Evolutionary conservation across 2,329 filamentous ascomycete genomes (phyloP).

Genomic region (Lachnum nothofagi): DNA sequence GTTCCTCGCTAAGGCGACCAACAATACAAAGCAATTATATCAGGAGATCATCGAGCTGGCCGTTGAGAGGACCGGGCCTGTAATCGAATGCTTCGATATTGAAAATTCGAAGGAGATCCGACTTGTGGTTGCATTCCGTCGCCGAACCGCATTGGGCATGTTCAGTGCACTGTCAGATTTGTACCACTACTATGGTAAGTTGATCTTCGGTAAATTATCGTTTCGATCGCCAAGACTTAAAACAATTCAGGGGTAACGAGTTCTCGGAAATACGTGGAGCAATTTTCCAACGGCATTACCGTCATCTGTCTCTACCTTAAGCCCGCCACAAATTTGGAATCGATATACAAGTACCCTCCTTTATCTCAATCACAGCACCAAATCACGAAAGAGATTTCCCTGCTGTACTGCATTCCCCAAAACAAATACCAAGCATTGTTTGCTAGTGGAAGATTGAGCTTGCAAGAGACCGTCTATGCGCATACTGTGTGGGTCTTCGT

Average conservation of each 20-base stretch:
- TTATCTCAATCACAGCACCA: conserved; percentile 95
- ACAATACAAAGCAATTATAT: conserved; percentile 94
- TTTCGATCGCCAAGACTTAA: background rate
- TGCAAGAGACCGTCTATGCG: conserved; percentile 95
- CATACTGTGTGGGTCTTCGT: conserved; percentile 98
- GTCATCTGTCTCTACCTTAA: conserved; percentile 94
- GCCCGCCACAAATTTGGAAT: conserved; percentile 57
- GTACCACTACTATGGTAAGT: conserved; percentile 88
- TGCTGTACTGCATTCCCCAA: conserved; percentile 95
- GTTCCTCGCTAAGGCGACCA: conserved; percentile 92
- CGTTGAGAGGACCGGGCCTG: conserved; percentile 79
- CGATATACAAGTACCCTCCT: conserved; percentile 59
- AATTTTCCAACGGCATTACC: conserved; percentile 97
- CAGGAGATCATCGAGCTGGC: conserved; percentile 86
- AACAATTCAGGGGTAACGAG: conserved; percentile 76
- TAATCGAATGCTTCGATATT: conserved; percentile 97
- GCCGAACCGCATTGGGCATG: conserved; percentile 82
- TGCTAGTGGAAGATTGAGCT: conserved; percentile 74
- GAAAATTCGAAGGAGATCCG: conserved; percentile 88
- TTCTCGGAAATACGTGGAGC: conserved; percentile 94
- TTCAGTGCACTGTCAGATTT: conserved; percentile 94
- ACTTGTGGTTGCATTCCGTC: conserved; percentile 89
- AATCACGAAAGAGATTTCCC: conserved; percentile 96
- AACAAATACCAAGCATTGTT: conserved; percentile 94
- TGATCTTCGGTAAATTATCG: conserved; percentile 64